phyloP scores from a whole-genome alignment of 2,329 filamentous ascomycete species.

The Diaporthe longicolla region DNA sequence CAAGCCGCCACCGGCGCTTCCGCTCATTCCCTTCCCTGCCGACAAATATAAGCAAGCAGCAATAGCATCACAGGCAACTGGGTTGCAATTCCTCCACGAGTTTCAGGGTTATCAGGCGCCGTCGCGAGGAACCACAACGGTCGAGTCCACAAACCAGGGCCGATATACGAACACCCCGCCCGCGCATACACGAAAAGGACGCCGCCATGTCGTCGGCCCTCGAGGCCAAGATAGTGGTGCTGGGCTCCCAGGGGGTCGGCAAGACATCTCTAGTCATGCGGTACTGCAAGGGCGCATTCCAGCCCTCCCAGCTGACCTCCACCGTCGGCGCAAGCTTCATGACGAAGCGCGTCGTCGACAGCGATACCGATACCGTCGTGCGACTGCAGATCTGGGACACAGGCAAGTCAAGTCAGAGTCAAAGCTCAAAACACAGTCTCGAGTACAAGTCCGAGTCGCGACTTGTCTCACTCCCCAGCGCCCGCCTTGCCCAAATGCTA shows the following conservation, averaged over 20 bases:
- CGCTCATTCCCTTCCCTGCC: conserved; percentile 7
- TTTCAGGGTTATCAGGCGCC: background rate
- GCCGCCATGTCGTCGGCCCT: conserved; percentile 67
- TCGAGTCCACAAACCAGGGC: background rate
- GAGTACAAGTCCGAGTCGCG: conserved; percentile 8
- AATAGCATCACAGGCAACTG: background rate
- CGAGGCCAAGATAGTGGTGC: conserved; percentile 86
- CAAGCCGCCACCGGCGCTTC: conserved; percentile 32
- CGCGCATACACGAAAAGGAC: background rate
- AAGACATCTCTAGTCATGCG: conserved; percentile 85
- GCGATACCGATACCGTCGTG: conserved; percentile 87
- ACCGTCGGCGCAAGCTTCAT: conserved; percentile 87
- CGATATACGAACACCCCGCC: background rate
- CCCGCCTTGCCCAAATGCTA: background rate
- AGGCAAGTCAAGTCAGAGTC: conserved; percentile 58
- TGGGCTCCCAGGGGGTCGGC: conserved; percentile 84
- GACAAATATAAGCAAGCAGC: conserved; percentile 16
- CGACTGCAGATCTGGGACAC: conserved; percentile 98
- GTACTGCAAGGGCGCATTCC: conserved; percentile 80
- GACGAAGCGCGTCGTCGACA: conserved; percentile 85
- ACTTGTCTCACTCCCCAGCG: conserved; percentile 5
- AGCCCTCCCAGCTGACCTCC: conserved; percentile 73
- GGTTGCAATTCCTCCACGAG: background rate
- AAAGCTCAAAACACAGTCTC: background rate
- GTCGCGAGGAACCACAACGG: background rate